Evolutionary conservation across 352 stramenopile genomes (phyloP), one percentile per base, ranked within the genome.

Genomic region (Phytophthora rubi): DNA sequence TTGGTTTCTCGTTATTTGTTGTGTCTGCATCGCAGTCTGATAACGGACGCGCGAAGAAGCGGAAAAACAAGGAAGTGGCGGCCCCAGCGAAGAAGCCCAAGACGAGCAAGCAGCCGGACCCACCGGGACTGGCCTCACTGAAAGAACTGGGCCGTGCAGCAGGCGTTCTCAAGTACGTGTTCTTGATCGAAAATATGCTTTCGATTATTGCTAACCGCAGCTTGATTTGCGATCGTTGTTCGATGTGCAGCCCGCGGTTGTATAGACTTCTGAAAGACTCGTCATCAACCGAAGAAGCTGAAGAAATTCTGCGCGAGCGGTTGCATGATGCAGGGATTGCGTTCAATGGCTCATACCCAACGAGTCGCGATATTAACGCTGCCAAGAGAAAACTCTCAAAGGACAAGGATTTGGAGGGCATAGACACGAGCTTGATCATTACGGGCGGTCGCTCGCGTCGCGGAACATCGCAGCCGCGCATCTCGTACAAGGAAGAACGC

Each of bases 351-450:
- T 62, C 37, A 21, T 96, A 93, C 63, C 89, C 89, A 5, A 82
- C 78, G 32, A 86, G 82, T 53, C 70, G 73, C 9, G 89, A 96
- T 18, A 86, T 96, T 35, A 76, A 75, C 3, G 76, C 70, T n/a
- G 78, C 85, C 26, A 93, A 91, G 75, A 82, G 68, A 62, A 95
- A 93, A 68, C 76, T 79, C 9, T 81, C 81, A 6, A 76, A 90
- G 28, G 85, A 88, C 21, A 83, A 84, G 47, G 89, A 96, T 47
- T 62, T 95, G 32, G 89, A 96, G 52, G 89, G 88, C 12, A 96
- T 96, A 9, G 89, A 96, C 66, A 89, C 86, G 2, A 92, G 77
- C 23, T 64, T 92, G 13, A 96, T 96, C 66, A 91, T 95, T 59
- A 69, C 64, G 28, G 59, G 62, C 15, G 69, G 78, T 15, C 64